Conservation (phyloP, 352 stramenopile species). For the Pythium brassicae region DNA sequence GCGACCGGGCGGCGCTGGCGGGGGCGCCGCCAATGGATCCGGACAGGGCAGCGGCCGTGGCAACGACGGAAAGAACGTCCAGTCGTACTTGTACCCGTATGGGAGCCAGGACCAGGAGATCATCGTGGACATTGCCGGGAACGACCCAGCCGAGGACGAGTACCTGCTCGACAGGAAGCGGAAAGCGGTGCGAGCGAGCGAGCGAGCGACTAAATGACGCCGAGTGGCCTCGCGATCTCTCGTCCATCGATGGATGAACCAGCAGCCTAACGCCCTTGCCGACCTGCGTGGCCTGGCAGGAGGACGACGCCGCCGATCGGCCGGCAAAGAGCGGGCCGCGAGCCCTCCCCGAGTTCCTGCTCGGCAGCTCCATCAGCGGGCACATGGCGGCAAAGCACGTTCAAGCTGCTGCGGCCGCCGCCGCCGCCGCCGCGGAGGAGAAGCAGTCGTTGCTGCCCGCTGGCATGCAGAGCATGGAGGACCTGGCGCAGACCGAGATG, state of each 20-base stretch:
- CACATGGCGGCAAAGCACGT: conserved; percentile 84
- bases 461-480: conserved; percentile 45
- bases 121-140: conserved; percentile 80
- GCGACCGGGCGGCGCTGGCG: conserved; percentile 37
- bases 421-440: conserved; percentile 22
- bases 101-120: conserved; percentile 79
- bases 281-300: conserved; percentile 10
- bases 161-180: conserved; percentile 73
- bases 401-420: conserved; percentile 25
- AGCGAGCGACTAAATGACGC: too few species aligned
- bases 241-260: too few species aligned
- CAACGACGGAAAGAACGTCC: conserved; percentile 57
- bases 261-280: neutral
- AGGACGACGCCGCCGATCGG: conserved; percentile 49
- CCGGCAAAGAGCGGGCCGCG: conserved; percentile 46
- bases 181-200: conserved; percentile 42
- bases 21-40: conserved; percentile 28
- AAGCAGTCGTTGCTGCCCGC: conserved; percentile 25
- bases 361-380: conserved; percentile 82
- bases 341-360: conserved; percentile 72
- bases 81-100: conserved; percentile 84
- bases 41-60: conserved; percentile 25
- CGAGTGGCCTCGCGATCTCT: neutral
- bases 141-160: conserved; percentile 70
- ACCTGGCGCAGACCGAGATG: conserved; percentile 62